Conservation (phyloP, 2,329 filamentous ascomycete species). For the Hymenotorrendiella dingleyae region DNA sequence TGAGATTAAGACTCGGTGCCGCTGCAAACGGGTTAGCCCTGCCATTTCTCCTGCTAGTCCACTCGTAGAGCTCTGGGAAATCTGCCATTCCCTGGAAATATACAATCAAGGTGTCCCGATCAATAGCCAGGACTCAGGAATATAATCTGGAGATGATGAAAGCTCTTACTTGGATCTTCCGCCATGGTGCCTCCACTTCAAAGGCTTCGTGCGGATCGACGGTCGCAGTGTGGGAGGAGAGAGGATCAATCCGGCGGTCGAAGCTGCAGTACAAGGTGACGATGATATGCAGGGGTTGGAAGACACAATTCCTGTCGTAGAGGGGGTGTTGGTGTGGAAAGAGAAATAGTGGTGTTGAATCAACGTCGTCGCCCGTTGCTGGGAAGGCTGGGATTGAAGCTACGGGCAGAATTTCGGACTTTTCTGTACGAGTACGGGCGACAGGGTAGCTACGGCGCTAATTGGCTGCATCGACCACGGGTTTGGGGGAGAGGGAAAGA, state of each 20-base stretch:
- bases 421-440: too few relatives aligned
- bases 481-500: neutral
- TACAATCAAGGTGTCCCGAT: too few relatives aligned
- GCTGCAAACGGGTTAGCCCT: conserved; percentile 33
- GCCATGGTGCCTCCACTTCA: conserved; percentile 26
- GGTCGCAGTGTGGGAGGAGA: conserved; percentile 4
- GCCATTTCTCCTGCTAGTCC: neutral
- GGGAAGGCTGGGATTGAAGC: neutral
- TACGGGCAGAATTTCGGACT: too few relatives aligned
- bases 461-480: neutral
- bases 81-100: too few relatives aligned
- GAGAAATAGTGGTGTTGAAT: neutral
- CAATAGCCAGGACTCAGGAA: neutral
- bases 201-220: conserved; percentile 6
- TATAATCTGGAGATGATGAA: conserved; percentile 57
- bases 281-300: conserved; percentile 10
- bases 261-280: conserved; percentile 14
- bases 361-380: conserved; percentile 3
- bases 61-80: too few relatives aligned
- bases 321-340: conserved; percentile 4
- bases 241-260: conserved; percentile 5
- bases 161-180: conserved; percentile 30
- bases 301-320: conserved; percentile 9
- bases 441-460: neutral
- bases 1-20: conserved; percentile 73